Base-by-base conservation (phyloP, 2,329 filamentous ascomycete genomes). In the Hypoxylon sp. region DNA sequence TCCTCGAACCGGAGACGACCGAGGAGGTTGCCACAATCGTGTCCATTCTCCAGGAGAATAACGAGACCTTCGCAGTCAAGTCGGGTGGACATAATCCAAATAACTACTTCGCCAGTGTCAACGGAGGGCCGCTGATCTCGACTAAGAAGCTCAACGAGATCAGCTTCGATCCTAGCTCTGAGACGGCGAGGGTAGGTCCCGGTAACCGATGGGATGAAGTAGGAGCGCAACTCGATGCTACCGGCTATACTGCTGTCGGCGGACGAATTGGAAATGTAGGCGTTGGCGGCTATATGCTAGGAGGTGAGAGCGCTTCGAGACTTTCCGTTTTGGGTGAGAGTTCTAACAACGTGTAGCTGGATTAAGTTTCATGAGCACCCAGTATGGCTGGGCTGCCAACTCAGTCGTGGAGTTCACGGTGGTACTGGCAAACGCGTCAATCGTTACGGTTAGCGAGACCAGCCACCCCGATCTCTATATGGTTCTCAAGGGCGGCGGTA, bases 51-150 rank as follows among this genome's bases (percentile, higher is more conserved):
- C 80, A 78, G 6, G 74, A 81, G 32, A 81, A 81, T 43, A 78
- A 80, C 37, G 83, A 83, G 58, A 75, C 74, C 2, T 89, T 89
- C 67, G 85, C 86, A 5, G 75, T 87, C 69, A 85, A 86, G 69
- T 84, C 83, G 6, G 87, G 86, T 27, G 87, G 87, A 0, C 86
- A 89, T 74, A 85, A 84, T 61, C 83, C 85, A 3, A 87, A 87
- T 70, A 79, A 83, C 16, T 82, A 83, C 65, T 83, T 82, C 39
- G 81, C 85, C 1, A 88, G 82, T 68, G 82, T 84, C 48, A 74
- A 81, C 12, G 81, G 76, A 1, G 84, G 84, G 0, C 77, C 85
- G 1, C 74, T 85, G 4, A 82, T 89, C 65, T 84, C 84, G 14
- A 79, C 85, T 9, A 78, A 76, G 62, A 75, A 80, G 2, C 78